Evolutionary conservation across 768 basidiomycete species (phyloP), one percentile per base, ranked within the genome.

Genomic region (Obba rivulosa): DNA sequence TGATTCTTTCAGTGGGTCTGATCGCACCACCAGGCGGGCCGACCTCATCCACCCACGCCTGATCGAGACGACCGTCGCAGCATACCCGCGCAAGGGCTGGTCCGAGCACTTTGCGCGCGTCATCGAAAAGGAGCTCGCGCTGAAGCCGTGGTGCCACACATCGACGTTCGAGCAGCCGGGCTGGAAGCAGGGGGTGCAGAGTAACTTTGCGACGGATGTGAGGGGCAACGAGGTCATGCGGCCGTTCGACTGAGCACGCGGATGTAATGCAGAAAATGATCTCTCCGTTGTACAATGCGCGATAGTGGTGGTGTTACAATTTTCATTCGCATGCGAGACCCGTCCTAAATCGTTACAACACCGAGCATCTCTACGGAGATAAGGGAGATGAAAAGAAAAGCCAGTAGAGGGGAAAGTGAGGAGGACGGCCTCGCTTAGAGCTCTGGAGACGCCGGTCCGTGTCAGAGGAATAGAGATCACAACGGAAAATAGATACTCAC

Each of bases 141-240:
- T 71, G 41, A 77, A 77, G 55, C 75, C 73, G 24, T 77, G 75
- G 75, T 76, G 72, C 59, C 74, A 76, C 59, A 67, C 68, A n/a
- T 59, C 71, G 28, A 67, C 71, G 25, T 78, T 77, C 51, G 76
- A 77, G 53, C 54, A 67, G 4, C 70, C 75, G 8, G 62, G 62
- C 52, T 76, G 74, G 74, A 67, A 58, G 55, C 55, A 61, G 42
- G 75, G 74, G 14, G 63, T 66, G n/a, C 55, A 55, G 43, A 76
- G 75, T 53, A 69, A 71, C 46, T 78, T 78, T 54, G 73, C 73
- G 24, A 69, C 67, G 36, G 73, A 75, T 50, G 73, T 78, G 46
- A 63, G 69, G 41, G 66, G 64, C 24, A 77, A 76, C 56, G 60
- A 59, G 0, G 63, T 66, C 23, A 75, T 76, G 73, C 61, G 63